These are phyloP conservation scores for Grammothele lineata DNA, from an alignment of 768 basidiomycete species.

Conservation along the genomic window DNA sequence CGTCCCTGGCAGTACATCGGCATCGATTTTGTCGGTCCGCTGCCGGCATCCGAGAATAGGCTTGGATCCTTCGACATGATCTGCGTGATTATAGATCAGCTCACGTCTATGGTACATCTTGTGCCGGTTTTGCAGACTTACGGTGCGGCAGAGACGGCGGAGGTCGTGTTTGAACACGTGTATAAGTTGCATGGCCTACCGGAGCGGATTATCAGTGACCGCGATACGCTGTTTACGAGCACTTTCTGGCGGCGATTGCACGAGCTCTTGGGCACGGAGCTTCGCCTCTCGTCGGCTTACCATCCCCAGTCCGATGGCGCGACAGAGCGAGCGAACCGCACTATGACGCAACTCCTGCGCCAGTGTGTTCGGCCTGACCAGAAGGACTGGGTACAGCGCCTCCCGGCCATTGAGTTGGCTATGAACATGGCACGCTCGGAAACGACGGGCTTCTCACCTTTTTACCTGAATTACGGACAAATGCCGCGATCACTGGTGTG, in stretches of 20 bases:
- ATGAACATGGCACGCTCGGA: conserved; percentile 32
- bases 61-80: conserved; percentile 22
- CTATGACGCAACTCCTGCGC: conserved; percentile 28
- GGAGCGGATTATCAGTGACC: conserved; percentile 33
- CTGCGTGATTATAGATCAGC: conserved; percentile 20
- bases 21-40: conserved; percentile 24
- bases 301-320: conserved; percentile 41
- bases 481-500: conserved; percentile 11
- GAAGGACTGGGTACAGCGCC: conserved; percentile 28
- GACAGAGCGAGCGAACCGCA: conserved; percentile 32
- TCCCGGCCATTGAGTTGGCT: conserved; percentile 18
- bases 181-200: conserved; percentile 38
- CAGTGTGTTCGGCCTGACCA: conserved; percentile 27
- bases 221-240: conserved; percentile 38
- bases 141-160: conserved; percentile 28
- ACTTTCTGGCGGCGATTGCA: conserved; percentile 36
- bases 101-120: conserved; percentile 23
- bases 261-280: conserved; percentile 23
- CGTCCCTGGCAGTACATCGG: conserved; percentile 24
- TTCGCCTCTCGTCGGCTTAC: conserved; percentile 37
- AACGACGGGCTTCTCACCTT: conserved; percentile 33
- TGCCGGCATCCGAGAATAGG: conserved; percentile 21
- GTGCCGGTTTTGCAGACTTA: conserved; percentile 27
- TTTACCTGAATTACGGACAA: conserved; percentile 25
- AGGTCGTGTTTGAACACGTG: conserved; percentile 30